These are phyloP conservation scores for Nasturtium officinale DNA, from an alignment of 345 rosid species.

Conservation along the genomic window DNA sequence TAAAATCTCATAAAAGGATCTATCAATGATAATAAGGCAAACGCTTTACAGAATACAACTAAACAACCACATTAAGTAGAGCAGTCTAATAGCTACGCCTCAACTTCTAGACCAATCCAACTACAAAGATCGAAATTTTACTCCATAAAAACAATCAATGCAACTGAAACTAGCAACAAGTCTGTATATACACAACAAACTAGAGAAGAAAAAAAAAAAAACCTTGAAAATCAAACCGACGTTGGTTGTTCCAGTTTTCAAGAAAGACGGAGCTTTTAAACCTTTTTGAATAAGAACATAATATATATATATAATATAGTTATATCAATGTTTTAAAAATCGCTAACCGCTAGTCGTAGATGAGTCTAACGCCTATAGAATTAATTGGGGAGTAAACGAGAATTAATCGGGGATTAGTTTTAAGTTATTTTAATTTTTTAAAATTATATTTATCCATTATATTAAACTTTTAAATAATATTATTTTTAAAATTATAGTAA, in stretches of 20 bases:
- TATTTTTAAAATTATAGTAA: too few relatives aligned
- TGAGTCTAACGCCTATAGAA: too few relatives aligned
- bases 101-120: not conserved
- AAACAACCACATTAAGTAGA: not conserved
- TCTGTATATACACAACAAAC: not conserved
- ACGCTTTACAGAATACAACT: not conserved
- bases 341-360: too few relatives aligned
- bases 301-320: too few relatives aligned
- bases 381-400: too few relatives aligned
- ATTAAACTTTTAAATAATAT: too few relatives aligned
- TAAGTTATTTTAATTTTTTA: too few relatives aligned
- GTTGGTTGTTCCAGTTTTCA: slow-evolving; percentile 95
- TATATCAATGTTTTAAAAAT: too few relatives aligned
- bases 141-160: not conserved
- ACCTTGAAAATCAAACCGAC: slow-evolving; percentile 91
- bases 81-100: not conserved
- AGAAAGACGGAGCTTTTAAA: slow-evolving; percentile 60
- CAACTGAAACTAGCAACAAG: not conserved
- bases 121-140: not conserved
- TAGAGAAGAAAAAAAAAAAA: too few relatives aligned
- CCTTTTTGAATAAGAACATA: slow-evolving; percentile 72
- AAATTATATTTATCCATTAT: too few relatives aligned
- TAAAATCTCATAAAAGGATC: not conserved
- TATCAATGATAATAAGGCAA: not conserved
- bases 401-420: too few relatives aligned